Conservation (phyloP, 176 grass and related monocot species). For the Triticum turgidum region DNA sequence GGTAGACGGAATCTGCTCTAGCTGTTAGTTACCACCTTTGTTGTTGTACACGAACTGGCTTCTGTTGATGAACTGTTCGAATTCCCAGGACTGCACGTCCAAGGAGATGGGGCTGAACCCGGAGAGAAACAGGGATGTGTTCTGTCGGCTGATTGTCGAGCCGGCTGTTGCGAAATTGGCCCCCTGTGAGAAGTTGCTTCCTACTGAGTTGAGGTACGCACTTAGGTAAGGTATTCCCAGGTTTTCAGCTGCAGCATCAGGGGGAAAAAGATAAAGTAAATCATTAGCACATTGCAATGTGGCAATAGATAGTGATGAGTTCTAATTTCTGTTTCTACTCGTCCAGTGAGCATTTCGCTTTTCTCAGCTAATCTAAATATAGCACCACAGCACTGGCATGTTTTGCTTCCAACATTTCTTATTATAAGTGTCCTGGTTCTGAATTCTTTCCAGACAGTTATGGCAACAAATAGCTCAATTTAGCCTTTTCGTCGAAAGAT, state of each 20-base stretch:
- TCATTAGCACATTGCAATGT: neutral
- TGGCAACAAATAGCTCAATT: neutral
- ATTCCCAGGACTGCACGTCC: conserved; percentile 89
- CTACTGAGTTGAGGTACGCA: conserved; percentile 86
- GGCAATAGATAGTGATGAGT: neutral
- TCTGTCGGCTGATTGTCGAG: conserved; percentile 76
- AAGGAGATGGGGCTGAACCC: conserved; percentile 89
- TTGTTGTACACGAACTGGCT: conserved; percentile 54
- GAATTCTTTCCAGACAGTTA: neutral
- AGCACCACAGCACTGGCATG: neutral
- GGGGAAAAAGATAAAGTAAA: neutral
- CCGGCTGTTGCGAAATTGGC: conserved; percentile 92
- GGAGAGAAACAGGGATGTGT: conserved; percentile 64
- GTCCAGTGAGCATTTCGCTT: neutral
- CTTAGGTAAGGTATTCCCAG: conserved; percentile 72
- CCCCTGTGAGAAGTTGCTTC: conserved; percentile 83
- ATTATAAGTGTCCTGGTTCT: neutral
- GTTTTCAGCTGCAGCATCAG: conserved; percentile 51
- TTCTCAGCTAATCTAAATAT: neutral
- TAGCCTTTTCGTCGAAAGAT: neutral
- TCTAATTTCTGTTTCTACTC: neutral
- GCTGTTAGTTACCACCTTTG: conserved; percentile 38
- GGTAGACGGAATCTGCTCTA: neutral
- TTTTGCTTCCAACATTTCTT: neutral
- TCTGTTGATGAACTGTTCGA: conserved; percentile 74